These are phyloP conservation scores for Debaryomycetaceae sp. DNA, from an alignment of 1,139 yeast genomes.

Conservation along the genomic window DNA sequence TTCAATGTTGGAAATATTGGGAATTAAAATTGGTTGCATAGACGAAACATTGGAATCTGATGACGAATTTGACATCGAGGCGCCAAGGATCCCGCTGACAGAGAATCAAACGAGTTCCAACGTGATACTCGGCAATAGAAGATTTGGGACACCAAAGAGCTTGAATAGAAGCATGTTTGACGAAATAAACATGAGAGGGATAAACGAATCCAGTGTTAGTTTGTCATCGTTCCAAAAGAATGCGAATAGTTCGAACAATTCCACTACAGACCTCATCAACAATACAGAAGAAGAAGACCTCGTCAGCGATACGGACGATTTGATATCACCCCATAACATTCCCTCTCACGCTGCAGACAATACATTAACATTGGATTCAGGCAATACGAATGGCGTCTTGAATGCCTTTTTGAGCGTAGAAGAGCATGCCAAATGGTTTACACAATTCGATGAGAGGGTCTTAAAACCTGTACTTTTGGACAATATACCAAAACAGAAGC, in stretches of 20 bases:
- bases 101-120: constrained; percentile 11
- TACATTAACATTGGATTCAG: constrained; percentile 3
- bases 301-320: constrained; percentile 40
- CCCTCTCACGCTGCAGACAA: constrained; percentile 4
- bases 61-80: constrained; percentile 93
- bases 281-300: constrained; percentile 35
- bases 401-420: constrained; percentile 56
- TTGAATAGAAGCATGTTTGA: constrained; percentile 8
- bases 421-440: constrained; percentile 87
- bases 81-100: constrained; percentile 45
- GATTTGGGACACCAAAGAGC: constrained; percentile 16
- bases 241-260: constrained; percentile 4
- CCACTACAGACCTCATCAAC: constrained; percentile 11
- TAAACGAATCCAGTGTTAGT: constrained; percentile 26
- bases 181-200: constrained; percentile 18
- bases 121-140: constrained; percentile 30
- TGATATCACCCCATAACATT: constrained; percentile 12
- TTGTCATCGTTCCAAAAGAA: constrained; percentile 16
- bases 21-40: constrained; percentile 87
- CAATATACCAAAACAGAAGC: constrained; percentile 24
- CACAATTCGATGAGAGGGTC: constrained; percentile 91
- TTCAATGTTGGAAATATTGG: constrained; percentile 91
- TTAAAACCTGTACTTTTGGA: constrained; percentile 92
- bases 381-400: constrained; percentile 26
- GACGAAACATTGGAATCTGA: constrained; percentile 75